Percentiles rank a stretch among this genome's conserved stretches.
These are phyloP conservation scores for Neodidymelliopsis sp. DNA, from an alignment of 2,329 filamentous ascomycete species.

Conservation along the genomic window DNA sequence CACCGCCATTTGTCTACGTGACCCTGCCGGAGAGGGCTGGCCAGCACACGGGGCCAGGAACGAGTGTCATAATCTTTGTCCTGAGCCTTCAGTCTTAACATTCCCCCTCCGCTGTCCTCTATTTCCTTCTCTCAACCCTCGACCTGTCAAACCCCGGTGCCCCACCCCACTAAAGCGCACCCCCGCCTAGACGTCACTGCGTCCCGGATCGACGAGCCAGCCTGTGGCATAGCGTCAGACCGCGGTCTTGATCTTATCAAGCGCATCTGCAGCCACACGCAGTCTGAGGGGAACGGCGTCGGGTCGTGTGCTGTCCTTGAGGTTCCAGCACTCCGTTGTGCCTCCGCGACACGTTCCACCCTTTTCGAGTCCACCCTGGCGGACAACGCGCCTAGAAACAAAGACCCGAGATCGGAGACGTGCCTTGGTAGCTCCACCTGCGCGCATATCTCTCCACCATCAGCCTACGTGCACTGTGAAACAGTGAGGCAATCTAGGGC, in stretches of 20 bases:
- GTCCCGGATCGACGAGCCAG: conserved; percentile 26
- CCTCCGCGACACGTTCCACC: background rate
- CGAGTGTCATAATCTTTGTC: conserved; percentile 23
- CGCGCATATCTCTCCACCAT: conserved; percentile 35
- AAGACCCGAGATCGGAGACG: conserved; percentile 36
- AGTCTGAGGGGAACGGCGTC: background rate
- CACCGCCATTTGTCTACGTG: conserved; percentile 39
- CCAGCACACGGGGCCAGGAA: conserved; percentile 37
- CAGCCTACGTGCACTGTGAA: conserved; percentile 22
- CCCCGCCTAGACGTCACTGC: conserved; percentile 32
- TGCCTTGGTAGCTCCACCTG: conserved; percentile 34
- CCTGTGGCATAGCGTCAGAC: conserved; percentile 28
- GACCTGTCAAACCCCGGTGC: conserved; percentile 12
- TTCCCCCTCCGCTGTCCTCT: conserved; percentile 14
- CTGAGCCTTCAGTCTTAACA: conserved; percentile 11
- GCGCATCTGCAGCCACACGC: conserved; percentile 21
- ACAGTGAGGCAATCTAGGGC: conserved; percentile 8
- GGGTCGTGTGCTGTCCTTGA: conserved; percentile 3
- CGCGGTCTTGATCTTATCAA: conserved; percentile 22
- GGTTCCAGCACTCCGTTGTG: conserved; percentile 3
- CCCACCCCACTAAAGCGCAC: conserved; percentile 17
- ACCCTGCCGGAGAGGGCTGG: conserved; percentile 30
- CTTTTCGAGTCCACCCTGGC: conserved; percentile 2
- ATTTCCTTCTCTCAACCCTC: conserved; percentile 9
- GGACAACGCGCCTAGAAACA: conserved; percentile 13